These are phyloP conservation scores for Huntiella abstrusa DNA, from an alignment of 2,329 filamentous ascomycete species.

Conservation along the genomic window DNA sequence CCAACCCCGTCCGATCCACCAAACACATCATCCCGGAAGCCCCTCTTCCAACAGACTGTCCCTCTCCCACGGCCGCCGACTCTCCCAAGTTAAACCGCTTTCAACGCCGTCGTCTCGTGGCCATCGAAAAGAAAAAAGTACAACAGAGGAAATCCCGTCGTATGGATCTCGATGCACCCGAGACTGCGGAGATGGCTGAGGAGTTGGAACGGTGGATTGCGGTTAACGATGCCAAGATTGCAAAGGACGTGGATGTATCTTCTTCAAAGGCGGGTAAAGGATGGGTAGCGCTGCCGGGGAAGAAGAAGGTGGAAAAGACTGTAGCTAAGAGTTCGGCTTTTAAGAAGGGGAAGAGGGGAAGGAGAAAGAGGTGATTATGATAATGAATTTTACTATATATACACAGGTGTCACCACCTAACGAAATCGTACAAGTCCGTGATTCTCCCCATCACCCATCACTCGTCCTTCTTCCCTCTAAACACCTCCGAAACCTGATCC, in stretches of 20 bases:
- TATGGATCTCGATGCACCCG: neutral
- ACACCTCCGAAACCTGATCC: constrained; percentile 38
- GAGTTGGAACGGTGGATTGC: constrained; percentile 4
- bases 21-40: constrained; percentile 1
- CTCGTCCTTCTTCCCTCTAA: constrained; percentile 16
- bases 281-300: neutral
- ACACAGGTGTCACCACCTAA: neutral
- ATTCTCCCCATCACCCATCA: neutral
- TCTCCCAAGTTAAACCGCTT: constrained; percentile 1
- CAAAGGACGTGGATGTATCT: neutral
- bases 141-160: constrained; percentile 1
- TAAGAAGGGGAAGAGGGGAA: neutral
- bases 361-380: neutral
- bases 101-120: constrained; percentile 4
- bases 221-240: constrained; percentile 2
- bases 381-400: neutral
- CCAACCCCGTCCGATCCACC: neutral
- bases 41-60: too few species aligned
- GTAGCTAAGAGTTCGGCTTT: neutral
- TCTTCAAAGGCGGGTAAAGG: neutral
- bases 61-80: neutral
- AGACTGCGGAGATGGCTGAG: constrained; percentile 3
- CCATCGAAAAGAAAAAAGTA: constrained; percentile 6
- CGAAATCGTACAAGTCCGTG: neutral
- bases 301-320: neutral